Conservation (phyloP, 2,329 filamentous ascomycete species). For the Pseudogymnoascus verrucosus region DNA sequence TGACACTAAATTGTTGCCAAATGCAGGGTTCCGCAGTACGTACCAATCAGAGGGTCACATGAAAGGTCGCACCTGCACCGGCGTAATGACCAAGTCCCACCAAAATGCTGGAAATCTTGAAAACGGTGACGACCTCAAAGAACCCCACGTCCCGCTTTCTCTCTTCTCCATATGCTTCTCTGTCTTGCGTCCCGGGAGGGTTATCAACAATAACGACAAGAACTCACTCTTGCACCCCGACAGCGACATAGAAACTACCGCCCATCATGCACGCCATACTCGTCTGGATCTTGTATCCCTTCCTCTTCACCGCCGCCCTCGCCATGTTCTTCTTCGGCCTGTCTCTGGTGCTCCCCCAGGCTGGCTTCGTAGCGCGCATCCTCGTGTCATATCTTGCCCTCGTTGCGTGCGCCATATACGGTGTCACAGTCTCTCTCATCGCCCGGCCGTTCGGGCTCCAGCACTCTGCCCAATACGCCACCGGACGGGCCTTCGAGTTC, state of each 20-base stretch:
- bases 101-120: constrained; percentile 8
- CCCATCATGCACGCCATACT: constrained; percentile 13
- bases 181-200: constrained; percentile 7
- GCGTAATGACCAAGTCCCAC: constrained; percentile 7
- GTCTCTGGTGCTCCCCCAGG: constrained; percentile 48
- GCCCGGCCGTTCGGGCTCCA: constrained; percentile 65
- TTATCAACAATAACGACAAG: constrained; percentile 3
- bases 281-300: constrained; percentile 35
- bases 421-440: constrained; percentile 63
- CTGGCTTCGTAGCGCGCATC: constrained; percentile 61
- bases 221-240: not conserved
- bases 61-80: not conserved
- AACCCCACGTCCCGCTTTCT: constrained; percentile 1
- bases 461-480: constrained; percentile 78
- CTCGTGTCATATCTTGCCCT: constrained; percentile 59
- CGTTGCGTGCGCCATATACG: constrained; percentile 58
- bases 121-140: not conserved
- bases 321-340: constrained; percentile 53
- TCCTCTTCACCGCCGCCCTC: constrained; percentile 44
- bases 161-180: not conserved
- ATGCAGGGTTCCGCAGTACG: constrained; percentile 7
- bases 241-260: not conserved
- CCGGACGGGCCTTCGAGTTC: constrained; percentile 71
- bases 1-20: not conserved
- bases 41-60: constrained; percentile 5